Evolutionary conservation across 2,329 filamentous ascomycete genomes (phyloP), one percentile per base, ranked within the genome.

Genomic region (Aspergillus hiratsukae): DNA sequence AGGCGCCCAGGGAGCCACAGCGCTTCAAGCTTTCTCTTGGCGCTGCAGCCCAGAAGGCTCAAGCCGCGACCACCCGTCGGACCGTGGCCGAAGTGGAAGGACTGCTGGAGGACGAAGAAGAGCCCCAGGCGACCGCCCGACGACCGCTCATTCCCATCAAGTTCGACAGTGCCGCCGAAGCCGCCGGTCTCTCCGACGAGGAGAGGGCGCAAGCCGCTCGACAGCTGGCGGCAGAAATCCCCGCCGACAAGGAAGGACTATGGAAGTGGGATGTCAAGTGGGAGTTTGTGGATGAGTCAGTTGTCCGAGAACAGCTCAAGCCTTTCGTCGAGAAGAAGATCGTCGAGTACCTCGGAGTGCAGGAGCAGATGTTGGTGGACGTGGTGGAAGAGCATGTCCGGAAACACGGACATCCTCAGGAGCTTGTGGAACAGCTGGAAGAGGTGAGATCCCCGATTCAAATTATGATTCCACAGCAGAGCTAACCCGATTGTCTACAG

Each of bases 251-350:
- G 72, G 86, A 89, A 2, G 91, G 90, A 0, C 80, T 99, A 3
- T 99, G 93, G 90, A 83, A 82, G n/a, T 97, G 91, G 90, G 79
- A 88, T 19, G 86, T 99, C 71, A 89, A 92, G 66, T 99, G 94
- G 94, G 88, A 95, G 52, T 90, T 87, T 74, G 82, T 99, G 71
- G 90, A 95, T 69, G 88, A 94, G 59, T 80, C 82, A 17, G 83
- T 94, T 45, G 85, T 97, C 58, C 83, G 85, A 58, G 89, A 95
- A 61, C 92, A 97, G 71, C 84, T 99, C 64, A 86, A 89, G 68
- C 92, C 93, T 29, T 99, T 97, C 76, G 90, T 97, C 55, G 91
- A 96, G 79, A 96, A 96, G 83, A 99, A 97, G 82, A 90, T 97
- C 64, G 88, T 99, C 58, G 94, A 99, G 75, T 95, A 94, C 66